Conservation (phyloP, 2,329 filamentous ascomycete species). For the Arthroderma sp. region DNA sequence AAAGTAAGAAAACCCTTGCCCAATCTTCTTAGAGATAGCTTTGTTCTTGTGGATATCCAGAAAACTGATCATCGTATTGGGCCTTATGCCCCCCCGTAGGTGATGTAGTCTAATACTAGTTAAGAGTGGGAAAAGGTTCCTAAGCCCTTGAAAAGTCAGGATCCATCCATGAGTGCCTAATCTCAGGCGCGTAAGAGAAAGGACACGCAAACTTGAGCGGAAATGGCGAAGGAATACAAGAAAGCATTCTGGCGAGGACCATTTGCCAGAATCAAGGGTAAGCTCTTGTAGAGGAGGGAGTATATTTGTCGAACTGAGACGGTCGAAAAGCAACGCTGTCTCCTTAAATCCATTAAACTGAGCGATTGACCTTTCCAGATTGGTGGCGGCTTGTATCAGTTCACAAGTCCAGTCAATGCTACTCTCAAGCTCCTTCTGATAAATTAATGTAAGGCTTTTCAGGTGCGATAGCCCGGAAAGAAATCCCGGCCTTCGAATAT, state of each 20-base stretch:
- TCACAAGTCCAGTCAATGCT: not conserved
- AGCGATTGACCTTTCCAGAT: not conserved
- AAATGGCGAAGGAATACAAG: not conserved
- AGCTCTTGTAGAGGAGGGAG: not conserved
- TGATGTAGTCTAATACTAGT: not conserved
- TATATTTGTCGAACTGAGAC: not conserved
- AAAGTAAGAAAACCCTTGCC: not conserved
- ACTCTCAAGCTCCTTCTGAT: not conserved
- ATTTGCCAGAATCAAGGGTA: not conserved
- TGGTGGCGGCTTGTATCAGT: not conserved
- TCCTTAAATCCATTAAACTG: not conserved
- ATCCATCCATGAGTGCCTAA: not conserved
- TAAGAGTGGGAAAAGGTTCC: not conserved
- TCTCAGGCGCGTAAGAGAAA: not conserved
- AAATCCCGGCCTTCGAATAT: not conserved
- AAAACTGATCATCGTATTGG: not conserved
- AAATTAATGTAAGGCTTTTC: not conserved
- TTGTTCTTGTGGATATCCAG: not conserved
- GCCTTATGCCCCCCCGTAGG: not conserved
- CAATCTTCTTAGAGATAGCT: not conserved
- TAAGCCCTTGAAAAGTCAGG: not conserved
- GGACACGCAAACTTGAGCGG: not conserved
- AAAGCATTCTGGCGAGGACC: not conserved
- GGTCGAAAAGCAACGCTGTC: not conserved
- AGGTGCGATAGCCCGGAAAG: not conserved